These are phyloP conservation scores for Hysterium pulicare DNA, from an alignment of 2,329 filamentous ascomycete genomes.

Conservation along the genomic window DNA sequence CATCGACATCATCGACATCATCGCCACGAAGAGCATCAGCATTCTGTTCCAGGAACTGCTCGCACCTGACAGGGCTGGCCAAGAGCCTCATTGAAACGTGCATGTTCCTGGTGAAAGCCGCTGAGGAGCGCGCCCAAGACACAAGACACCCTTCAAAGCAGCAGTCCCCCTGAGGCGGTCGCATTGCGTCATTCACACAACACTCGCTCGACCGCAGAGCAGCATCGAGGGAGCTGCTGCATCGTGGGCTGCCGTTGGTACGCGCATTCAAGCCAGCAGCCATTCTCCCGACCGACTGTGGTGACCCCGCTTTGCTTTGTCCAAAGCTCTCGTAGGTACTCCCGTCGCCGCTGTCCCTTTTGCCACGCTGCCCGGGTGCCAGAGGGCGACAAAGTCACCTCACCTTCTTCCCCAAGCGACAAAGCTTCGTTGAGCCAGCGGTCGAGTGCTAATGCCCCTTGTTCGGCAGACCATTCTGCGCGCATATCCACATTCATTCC, in stretches of 20 bases:
- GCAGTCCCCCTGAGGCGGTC: too few relatives aligned
- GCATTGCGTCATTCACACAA: slow-evolving; percentile 15
- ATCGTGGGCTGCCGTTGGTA: neutral
- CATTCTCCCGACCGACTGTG: slow-evolving; percentile 12
- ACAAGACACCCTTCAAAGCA: too few relatives aligned
- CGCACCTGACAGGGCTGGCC: slow-evolving; percentile 4
- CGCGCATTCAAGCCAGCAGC: neutral
- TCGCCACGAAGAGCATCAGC: slow-evolving; percentile 33
- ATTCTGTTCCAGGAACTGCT: slow-evolving; percentile 16
- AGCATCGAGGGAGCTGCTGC: slow-evolving; percentile 1
- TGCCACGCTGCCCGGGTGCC: neutral
- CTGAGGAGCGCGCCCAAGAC: too few relatives aligned
- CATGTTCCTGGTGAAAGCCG: slow-evolving; percentile 1
- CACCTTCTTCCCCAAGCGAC: too few relatives aligned
- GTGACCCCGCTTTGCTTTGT: slow-evolving; percentile 23
- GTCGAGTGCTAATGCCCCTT: too few relatives aligned
- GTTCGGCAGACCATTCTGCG: too few relatives aligned
- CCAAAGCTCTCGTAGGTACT: neutral
- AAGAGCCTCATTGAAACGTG: slow-evolving; percentile 11
- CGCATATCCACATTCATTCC: too few relatives aligned
- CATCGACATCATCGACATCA: too few relatives aligned
- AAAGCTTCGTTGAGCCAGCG: too few relatives aligned
- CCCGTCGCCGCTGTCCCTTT: neutral
- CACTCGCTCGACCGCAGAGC: slow-evolving; percentile 4
- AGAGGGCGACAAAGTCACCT: neutral